Conservation (phyloP, 2,329 filamentous ascomycete species). For the Trichoderma breve region DNA sequence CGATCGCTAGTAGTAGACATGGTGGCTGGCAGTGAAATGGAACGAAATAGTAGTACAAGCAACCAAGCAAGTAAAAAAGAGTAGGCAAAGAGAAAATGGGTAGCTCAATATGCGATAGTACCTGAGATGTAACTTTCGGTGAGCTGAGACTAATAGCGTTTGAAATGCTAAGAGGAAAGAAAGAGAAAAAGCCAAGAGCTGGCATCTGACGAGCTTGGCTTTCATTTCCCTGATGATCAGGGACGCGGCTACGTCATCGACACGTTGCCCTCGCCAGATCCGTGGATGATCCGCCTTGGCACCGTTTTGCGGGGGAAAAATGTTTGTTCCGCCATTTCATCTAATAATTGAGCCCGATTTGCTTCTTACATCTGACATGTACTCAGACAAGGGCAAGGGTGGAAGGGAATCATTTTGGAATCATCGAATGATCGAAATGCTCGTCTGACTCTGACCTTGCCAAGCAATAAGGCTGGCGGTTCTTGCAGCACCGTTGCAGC, state of each 20-base stretch:
- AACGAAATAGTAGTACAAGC: neutral
- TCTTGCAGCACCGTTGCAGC: neutral
- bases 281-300: neutral
- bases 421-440: neutral
- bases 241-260: slow-evolving; percentile 7
- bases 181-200: neutral
- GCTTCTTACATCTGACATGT: neutral
- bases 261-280: neutral
- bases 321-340: neutral
- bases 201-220: neutral
- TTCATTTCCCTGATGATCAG: slow-evolving; percentile 5
- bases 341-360: neutral
- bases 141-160: neutral
- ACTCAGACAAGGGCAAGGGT: neutral
- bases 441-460: neutral
- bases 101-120: neutral
- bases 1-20: slow-evolving; percentile 1
- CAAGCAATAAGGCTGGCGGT: neutral
- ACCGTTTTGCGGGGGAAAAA: neutral
- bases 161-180: neutral
- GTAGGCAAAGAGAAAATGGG: neutral
- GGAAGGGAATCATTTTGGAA: neutral
- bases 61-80: too few species aligned
- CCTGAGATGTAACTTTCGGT: neutral
- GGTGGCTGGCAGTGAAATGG: too few species aligned